Evolutionary conservation across 164 flowering plant species (phyloP), one percentile per base, ranked within the genome.

Genomic region (Euptelea pleiosperma): DNA sequence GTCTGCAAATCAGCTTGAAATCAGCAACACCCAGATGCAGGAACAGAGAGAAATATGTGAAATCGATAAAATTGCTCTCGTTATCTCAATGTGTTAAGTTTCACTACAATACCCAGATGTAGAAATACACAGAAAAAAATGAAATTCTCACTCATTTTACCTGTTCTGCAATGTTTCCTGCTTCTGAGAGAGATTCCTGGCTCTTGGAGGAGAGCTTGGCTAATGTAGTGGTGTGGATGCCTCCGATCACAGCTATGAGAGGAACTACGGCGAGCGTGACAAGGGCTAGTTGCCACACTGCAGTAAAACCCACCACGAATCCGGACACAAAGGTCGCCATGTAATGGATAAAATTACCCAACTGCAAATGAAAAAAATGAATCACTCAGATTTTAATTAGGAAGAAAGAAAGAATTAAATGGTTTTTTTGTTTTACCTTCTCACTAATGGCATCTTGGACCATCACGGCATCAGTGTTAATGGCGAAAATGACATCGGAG

Each of bases 381-480:
- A 18, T 47, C 42, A 53, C 10, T 59, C 30, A 39, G 35, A 37
- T 24, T 18, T 36, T n/a, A 39, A 19, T 31, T 29, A 1, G 14
- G 3, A 46, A n/a, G 15, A 45, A 55, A 62, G 29, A 26, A 12
- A 35, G 6, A 25, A 22, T 14, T 7, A 14, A 52, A 31, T 39
- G 14, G 26, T 57, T 15, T 18, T 15, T 28, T 31, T 48, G 7
- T 24, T 25, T 57, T 67, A 93, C 99, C 90, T 93, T 93, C 80
- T 93, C 99, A 58, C 96, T 90, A 57, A 93, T 93, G 73, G 99
- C 99, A 69, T 93, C 99, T 51, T 93, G 99, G 31, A 93, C 89
- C 74, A 90, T 69, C 21, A 90, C 96, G 0, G 99, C 86, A 66
- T 93, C 99, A 18, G 87, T 80, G 71, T 88, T 90, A 54, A 93